These are phyloP conservation scores for Typha latifolia DNA, from an alignment of 176 grass and related monocot species.

Conservation along the genomic window DNA sequence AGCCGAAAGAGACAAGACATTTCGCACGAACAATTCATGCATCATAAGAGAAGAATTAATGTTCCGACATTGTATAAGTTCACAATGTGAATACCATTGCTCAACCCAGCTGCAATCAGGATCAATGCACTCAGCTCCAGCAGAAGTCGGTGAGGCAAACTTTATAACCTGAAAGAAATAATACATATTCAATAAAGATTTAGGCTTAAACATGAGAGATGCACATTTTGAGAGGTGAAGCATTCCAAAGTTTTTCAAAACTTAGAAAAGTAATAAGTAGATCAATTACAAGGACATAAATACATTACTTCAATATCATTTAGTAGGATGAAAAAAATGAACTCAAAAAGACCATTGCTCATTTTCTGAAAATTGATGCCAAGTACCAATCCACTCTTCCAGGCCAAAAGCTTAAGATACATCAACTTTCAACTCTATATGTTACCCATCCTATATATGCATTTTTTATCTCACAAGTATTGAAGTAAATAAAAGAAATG, in stretches of 20 bases:
- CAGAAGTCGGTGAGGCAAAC: slow-evolving; percentile 76
- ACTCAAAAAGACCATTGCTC: too few species aligned
- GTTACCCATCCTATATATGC: too few species aligned
- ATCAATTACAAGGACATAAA: too few species aligned
- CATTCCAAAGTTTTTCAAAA: not conserved
- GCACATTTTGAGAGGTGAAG: not conserved
- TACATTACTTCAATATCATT: too few species aligned
- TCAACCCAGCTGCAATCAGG: slow-evolving; percentile 83
- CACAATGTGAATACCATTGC: slow-evolving; percentile 53
- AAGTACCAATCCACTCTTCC: too few species aligned
- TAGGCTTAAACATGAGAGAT: slow-evolving; percentile 6
- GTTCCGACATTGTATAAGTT: not conserved
- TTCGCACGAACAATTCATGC: not conserved
- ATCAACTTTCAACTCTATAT: too few species aligned
- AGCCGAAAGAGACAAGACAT: not conserved
- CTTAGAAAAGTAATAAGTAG: too few species aligned
- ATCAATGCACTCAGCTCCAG: slow-evolving; percentile 78
- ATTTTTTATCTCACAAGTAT: too few species aligned
- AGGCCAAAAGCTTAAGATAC: too few species aligned
- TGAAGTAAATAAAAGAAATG: too few species aligned
- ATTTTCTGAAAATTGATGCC: too few species aligned
- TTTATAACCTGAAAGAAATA: slow-evolving; percentile 69
- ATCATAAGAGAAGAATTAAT: not conserved
- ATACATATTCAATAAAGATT: slow-evolving; percentile 9
- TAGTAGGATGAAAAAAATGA: too few species aligned